These are phyloP conservation scores for Zygnema circumcarinatum DNA, from an alignment of 139 green algal species.

Conservation along the genomic window DNA sequence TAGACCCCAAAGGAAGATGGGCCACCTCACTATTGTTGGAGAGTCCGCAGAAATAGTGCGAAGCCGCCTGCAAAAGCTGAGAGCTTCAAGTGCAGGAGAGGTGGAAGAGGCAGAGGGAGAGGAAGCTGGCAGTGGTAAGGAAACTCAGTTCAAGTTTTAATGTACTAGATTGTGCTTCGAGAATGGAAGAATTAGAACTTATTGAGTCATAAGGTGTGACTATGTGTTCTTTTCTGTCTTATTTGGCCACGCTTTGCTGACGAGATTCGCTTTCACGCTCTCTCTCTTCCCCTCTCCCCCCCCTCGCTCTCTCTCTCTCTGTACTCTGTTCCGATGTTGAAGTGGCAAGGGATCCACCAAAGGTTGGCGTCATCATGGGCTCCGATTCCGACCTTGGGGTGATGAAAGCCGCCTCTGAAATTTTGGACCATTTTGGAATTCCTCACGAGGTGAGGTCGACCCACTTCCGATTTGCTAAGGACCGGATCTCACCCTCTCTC, in stretches of 20 bases:
- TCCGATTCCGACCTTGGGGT: conserved; percentile 91
- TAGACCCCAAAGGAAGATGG: conserved; percentile 76
- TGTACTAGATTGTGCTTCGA: too few species aligned
- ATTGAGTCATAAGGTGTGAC: too few species aligned
- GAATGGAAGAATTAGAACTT: too few species aligned
- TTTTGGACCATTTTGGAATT: conserved; percentile 65
- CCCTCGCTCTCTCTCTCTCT: too few species aligned
- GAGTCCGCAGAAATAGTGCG: conserved; percentile 51
- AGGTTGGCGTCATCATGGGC: conserved; percentile 99
- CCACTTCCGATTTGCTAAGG: too few species aligned
- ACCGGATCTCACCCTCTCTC: neutral
- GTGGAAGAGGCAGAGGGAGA: neutral
- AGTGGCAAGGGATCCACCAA: too few species aligned
- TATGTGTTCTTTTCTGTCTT: too few species aligned
- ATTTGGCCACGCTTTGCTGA: too few species aligned
- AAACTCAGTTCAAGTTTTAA: too few species aligned
- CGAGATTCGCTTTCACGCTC: too few species aligned
- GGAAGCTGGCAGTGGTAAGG: neutral
- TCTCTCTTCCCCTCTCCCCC: too few species aligned
- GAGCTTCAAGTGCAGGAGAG: neutral
- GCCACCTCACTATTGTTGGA: conserved; percentile 87
- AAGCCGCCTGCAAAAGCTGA: conserved; percentile 30
- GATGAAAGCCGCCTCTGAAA: conserved; percentile 84
- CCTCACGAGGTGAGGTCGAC: conserved; percentile 60
- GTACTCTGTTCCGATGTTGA: too few species aligned